A percentile compares a stretch with the other conserved stretches of the same genome.
These are phyloP conservation scores for Solanum hybrid DNA, from an alignment of 305 asterid genomes.

Conservation along the genomic window DNA sequence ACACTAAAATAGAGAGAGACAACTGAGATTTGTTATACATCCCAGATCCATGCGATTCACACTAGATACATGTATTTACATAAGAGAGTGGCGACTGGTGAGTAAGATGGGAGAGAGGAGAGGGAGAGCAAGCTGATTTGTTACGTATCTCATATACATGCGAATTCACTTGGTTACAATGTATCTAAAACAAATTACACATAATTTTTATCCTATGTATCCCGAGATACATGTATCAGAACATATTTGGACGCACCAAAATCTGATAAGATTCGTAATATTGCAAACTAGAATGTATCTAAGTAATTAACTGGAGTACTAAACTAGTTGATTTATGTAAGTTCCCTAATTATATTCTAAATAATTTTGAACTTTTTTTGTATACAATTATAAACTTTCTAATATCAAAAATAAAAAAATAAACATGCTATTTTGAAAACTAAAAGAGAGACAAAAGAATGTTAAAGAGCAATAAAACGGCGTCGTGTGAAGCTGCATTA, in stretches of 20 bases:
- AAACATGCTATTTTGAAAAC: not conserved
- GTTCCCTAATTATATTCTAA: not conserved
- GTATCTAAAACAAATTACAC: not conserved
- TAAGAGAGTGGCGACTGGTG: not conserved
- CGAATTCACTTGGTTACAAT: not conserved
- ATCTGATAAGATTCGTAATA: no score
- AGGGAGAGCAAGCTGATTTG: not conserved
- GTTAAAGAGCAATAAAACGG: not conserved
- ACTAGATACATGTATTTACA: not conserved
- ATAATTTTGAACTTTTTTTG: not conserved
- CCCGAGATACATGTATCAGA: no score
- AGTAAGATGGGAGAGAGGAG: not conserved
- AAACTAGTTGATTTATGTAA: no score
- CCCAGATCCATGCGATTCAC: accelerated
- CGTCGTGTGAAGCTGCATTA: constrained; percentile 2
- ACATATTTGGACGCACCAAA: no score
- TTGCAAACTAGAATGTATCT: no score
- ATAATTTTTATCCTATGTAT: not conserved
- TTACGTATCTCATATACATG: not conserved
- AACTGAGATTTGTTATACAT: no score
- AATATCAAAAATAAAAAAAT: not conserved
- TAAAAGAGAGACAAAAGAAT: not conserved
- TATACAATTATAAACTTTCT: not conserved
- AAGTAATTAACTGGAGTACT: not conserved
- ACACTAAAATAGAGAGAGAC: not conserved